Evolutionary conservation across 2,329 filamentous ascomycete species (phyloP).

Genomic region (Raffaelea deltoideospora): DNA sequence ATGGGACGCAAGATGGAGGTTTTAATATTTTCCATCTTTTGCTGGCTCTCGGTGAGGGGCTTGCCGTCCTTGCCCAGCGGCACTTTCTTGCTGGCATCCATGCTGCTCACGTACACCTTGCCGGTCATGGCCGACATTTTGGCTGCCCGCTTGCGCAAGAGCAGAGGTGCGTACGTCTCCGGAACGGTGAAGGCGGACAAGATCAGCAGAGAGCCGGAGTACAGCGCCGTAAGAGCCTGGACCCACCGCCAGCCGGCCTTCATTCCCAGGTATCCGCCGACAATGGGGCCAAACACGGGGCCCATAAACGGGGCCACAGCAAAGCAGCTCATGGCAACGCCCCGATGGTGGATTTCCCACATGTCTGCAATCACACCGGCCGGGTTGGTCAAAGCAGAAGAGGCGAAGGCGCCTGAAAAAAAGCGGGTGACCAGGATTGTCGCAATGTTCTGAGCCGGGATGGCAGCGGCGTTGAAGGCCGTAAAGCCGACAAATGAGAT

Average conservation of each 20-base stretch:
- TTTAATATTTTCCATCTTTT: background rate
- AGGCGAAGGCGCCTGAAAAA: constrained; percentile 46
- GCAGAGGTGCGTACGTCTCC: constrained; percentile 22
- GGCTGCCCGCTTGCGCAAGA: constrained; percentile 37
- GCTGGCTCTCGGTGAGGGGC: background rate
- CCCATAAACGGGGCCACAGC: constrained; percentile 73
- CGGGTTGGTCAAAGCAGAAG: constrained; percentile 45
- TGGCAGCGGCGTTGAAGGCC: constrained; percentile 3
- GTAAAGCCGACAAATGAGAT: constrained; percentile 1
- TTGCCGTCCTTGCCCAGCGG: background rate
- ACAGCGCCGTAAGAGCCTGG: constrained; percentile 3
- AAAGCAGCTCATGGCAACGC: constrained; percentile 48
- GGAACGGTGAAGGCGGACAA: constrained; percentile 9
- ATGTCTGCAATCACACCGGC: constrained; percentile 50
- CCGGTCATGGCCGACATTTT: constrained; percentile 22
- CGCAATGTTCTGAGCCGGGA: constrained; percentile 26
- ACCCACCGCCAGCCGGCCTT: constrained; percentile 17
- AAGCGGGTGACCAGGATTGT: constrained; percentile 52
- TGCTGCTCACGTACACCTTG: constrained; percentile 19
- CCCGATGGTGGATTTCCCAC: constrained; percentile 37
- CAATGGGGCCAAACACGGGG: constrained; percentile 37
- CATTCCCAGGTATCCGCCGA: constrained; percentile 16
- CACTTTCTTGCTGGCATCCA: background rate
- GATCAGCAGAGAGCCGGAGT: constrained; percentile 13
- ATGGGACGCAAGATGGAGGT: constrained; percentile 39